These are phyloP conservation scores for Chrysochromulina parva DNA, from an alignment of 78 protist species.

Conservation along the genomic window DNA sequence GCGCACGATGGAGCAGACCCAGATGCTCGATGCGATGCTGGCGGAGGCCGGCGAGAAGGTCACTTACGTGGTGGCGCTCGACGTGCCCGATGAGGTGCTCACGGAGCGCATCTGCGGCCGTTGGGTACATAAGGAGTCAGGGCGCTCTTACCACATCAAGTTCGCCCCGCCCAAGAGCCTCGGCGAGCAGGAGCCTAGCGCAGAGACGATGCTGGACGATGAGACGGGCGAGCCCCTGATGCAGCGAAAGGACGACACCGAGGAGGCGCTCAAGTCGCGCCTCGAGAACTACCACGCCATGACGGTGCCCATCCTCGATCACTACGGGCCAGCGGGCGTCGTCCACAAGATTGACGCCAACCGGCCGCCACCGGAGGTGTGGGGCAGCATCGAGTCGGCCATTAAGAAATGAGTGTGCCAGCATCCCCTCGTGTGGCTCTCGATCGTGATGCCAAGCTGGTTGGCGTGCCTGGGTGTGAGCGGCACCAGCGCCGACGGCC, in stretches of 20 bases:
- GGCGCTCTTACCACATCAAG: slow-evolving; percentile 83
- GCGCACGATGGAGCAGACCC: slow-evolving; percentile 88
- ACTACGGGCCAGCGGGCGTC: not conserved
- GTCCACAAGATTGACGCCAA: not conserved
- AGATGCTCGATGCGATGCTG: slow-evolving; percentile 17
- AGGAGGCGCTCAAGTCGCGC: slow-evolving; percentile 54
- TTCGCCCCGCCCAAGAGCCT: slow-evolving; percentile 75
- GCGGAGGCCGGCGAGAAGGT: slow-evolving; percentile 37
- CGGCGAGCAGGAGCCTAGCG: not conserved
- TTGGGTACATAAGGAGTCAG: slow-evolving; percentile 77
- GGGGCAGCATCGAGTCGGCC: not conserved
- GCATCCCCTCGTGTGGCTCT: no score
- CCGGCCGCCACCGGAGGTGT: not conserved
- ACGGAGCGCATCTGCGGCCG: slow-evolving; percentile 86
- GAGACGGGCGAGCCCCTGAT: slow-evolving; percentile 93
- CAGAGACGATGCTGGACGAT: slow-evolving; percentile 51
- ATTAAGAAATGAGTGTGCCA: no score
- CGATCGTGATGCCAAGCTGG: no score
- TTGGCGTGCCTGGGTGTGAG: no score
- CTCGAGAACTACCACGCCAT: slow-evolving; percentile 59
- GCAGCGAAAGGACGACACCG: slow-evolving; percentile 89
- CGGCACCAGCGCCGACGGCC: no score
- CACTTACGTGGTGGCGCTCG: not conserved
- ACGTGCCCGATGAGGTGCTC: slow-evolving; percentile 68
- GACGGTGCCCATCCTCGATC: slow-evolving; percentile 29